Base-by-base conservation (phyloP, 148 eudicot species). In the Cornus controversa region DNA sequence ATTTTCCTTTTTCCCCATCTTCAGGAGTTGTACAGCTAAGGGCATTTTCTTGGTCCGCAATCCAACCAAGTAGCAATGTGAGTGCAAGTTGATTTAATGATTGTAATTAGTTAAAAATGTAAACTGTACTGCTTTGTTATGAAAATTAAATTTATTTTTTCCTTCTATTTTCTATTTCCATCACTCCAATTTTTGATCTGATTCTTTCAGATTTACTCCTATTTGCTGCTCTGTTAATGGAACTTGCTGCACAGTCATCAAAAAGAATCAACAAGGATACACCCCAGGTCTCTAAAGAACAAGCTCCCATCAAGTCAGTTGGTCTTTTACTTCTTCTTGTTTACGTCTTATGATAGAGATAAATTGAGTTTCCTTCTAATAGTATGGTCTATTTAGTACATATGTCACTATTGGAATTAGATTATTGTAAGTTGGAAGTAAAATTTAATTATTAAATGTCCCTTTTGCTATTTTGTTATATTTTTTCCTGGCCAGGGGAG, bases 181-280 rank as follows among this genome's bases (percentile, higher is more conserved):
- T 40, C 45, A 4, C 40, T 20, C 42, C 27, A 65, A 70, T 64
- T 69, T 31, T 63, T 45, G 14, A 66, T 76, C 62, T 71, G 47
- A n/a, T 82, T 71, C 67, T 78, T 80, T 73, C 86, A 94, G 97
- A 89, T 87, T 87, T 95, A 70, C 93, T 95, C 62, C 84, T 95
- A 66, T 76, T 93, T 79, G 86, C 99, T 83, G 96, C 97, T 54
- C 82, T 91, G 50, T 70, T 93, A 75, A 87, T 95, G 98, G 98
- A 93, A 84, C 81, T 93, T 77, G 98, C 98, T 82, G 91, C 98
- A 63, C 98, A 91, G 69, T 89, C 92, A 76, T 87, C 97, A n/a
- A 91, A 88, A 85, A 89, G 91, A 72, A 95, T 95, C 53, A 75
- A 72, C 79, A 87, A 82, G 67, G 92, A 90, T 67, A 53, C 60